These are phyloP conservation scores for Nephelium lappaceum DNA, from an alignment of 345 rosid genomes.

Conservation along the genomic window DNA sequence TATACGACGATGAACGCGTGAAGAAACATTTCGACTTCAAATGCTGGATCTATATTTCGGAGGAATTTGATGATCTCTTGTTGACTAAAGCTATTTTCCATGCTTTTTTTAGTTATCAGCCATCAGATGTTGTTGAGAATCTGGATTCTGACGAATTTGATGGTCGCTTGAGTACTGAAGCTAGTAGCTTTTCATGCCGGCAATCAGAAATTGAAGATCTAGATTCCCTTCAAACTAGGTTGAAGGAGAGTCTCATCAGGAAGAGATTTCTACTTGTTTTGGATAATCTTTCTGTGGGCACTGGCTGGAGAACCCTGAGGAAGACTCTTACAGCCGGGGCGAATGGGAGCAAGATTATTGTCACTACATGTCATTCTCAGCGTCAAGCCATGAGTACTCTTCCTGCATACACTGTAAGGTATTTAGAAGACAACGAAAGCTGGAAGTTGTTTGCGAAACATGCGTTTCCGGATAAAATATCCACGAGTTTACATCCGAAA, in stretches of 20 bases:
- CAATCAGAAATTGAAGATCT: not conserved
- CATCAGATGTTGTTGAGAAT: no score
- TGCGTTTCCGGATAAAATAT: conserved; percentile 13
- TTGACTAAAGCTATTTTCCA: not conserved
- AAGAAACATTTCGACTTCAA: conserved; percentile 9
- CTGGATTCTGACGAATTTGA: conserved; percentile 23
- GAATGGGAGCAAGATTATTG: conserved; percentile 29
- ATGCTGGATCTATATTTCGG: conserved; percentile 38
- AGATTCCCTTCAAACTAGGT: not conserved
- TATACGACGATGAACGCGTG: conserved; percentile 23
- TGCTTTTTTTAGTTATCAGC: no score
- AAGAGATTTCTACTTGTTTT: conserved; percentile 9
- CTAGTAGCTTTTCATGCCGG: not conserved
- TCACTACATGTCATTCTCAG: conserved; percentile 19
- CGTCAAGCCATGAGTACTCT: not conserved
- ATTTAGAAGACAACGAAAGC: conserved; percentile 14
- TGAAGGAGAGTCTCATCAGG: not conserved
- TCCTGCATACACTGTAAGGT: not conserved
- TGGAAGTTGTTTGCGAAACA: conserved; percentile 19
- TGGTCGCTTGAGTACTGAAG: not conserved
- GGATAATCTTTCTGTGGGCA: conserved; percentile 10
- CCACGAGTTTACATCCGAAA: not conserved
- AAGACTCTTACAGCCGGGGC: conserved; percentile 6
- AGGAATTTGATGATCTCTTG: conserved; percentile 19
- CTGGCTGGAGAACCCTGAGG: conserved; percentile 8